Conservation (phyloP, 2,329 filamentous ascomycete species). For the Aspergillus sp. region DNA sequence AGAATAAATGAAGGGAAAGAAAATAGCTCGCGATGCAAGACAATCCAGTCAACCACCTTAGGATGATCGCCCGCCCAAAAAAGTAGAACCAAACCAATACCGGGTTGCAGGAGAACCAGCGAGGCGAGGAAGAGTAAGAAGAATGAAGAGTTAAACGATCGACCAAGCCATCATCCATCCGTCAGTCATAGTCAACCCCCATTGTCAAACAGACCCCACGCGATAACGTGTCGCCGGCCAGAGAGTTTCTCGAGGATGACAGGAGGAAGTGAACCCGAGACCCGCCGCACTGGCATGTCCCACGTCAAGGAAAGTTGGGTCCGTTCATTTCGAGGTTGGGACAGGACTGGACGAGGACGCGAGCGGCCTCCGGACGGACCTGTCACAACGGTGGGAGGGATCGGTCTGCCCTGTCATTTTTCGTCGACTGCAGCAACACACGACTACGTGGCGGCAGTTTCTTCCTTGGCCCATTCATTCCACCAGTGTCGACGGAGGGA, state of each 20-base stretch:
- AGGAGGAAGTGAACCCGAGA: background rate
- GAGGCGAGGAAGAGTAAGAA: background rate
- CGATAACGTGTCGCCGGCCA: conserved; percentile 6
- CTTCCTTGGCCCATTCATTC: background rate
- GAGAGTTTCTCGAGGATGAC: background rate
- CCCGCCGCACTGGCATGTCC: conserved; percentile 1
- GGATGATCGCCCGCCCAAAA: background rate
- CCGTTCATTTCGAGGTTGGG: too few species aligned
- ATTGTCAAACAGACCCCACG: conserved; percentile 2
- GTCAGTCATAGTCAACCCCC: background rate
- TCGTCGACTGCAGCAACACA: background rate
- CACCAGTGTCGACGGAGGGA: background rate
- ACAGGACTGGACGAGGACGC: too few species aligned
- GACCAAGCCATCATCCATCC: background rate
- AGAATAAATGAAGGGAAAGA: background rate
- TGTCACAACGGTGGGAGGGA: background rate
- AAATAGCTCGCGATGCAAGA: background rate
- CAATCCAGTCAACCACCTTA: background rate
- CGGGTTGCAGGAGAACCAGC: too few species aligned
- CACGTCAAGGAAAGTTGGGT: conserved; percentile 1
- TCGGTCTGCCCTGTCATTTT: background rate
- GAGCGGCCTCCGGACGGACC: too few species aligned
- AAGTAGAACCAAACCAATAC: too few species aligned
- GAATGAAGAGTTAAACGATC: conserved; percentile 2
- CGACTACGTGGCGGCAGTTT: background rate